Evolutionary conservation across 805 yeast species (phyloP).

Genomic region (Geotrichum ghanense): DNA sequence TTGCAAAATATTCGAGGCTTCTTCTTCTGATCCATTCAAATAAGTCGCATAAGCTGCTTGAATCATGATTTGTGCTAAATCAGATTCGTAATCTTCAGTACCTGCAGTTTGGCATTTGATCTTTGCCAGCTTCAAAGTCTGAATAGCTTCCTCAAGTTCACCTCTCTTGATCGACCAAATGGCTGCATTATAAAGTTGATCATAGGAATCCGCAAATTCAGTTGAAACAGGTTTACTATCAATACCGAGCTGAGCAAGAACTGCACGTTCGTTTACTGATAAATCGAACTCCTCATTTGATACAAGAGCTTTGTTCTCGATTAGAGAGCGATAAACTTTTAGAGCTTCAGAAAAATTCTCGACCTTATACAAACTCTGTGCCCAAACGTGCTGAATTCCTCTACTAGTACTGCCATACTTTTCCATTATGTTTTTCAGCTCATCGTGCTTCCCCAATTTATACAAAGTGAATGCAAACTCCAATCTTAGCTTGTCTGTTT

Average conservation of each 20-base stretch:
- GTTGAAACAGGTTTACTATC: conserved; percentile 10
- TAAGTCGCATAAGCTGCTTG: conserved; percentile 49
- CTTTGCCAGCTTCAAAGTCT: conserved; percentile 36
- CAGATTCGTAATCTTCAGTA: conserved; percentile 37
- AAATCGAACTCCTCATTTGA: conserved; percentile 41
- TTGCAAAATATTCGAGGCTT: conserved; percentile 30
- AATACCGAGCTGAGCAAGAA: conserved; percentile 38
- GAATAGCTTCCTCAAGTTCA: conserved; percentile 31
- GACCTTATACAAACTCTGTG: conserved; percentile 41
- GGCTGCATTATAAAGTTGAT: conserved; percentile 49
- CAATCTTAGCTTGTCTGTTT: conserved; percentile 16
- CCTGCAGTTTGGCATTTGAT: conserved; percentile 30
- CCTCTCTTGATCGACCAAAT: conserved; percentile 35
- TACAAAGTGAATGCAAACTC: conserved; percentile 53
- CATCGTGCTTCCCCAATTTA: conserved; percentile 36
- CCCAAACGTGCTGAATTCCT: conserved; percentile 38
- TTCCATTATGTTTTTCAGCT: conserved; percentile 13
- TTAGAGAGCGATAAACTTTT: conserved; percentile 32
- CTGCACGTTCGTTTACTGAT: conserved; percentile 49
- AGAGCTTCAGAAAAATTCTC: conserved; percentile 36
- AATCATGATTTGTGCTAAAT: conserved; percentile 44
- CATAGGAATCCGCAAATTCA: conserved; percentile 31
- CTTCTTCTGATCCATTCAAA: conserved; percentile 26
- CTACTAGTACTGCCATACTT: conserved; percentile 11
- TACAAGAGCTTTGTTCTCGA: conserved; percentile 17